phyloP scores from a whole-genome alignment of 768 basidiomycete species.

The Leccinum incarnatum region DNA sequence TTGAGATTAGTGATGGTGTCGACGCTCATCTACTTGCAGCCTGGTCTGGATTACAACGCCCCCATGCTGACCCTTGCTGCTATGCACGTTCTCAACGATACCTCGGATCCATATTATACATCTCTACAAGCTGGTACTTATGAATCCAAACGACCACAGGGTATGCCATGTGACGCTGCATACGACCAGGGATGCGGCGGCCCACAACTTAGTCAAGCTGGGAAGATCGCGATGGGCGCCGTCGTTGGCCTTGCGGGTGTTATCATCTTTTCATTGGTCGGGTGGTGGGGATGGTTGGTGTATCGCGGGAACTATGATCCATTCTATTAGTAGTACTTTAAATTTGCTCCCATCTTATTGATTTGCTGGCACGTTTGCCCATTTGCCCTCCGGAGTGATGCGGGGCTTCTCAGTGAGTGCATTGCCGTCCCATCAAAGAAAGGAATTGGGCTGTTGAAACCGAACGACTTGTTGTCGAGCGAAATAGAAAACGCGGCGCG shows the following conservation, averaged over 20 bases:
- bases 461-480: too few relatives aligned
- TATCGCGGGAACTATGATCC: slow-evolving; percentile 23
- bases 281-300: slow-evolving; percentile 35
- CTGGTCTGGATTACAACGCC: slow-evolving; percentile 87
- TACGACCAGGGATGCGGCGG: slow-evolving; percentile 51
- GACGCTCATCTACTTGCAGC: slow-evolving; percentile 35
- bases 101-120: slow-evolving; percentile 76
- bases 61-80: slow-evolving; percentile 86
- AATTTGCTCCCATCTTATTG: background rate
- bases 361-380: background rate
- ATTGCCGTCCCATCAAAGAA: too few relatives aligned
- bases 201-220: slow-evolving; percentile 54
- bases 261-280: slow-evolving; percentile 46
- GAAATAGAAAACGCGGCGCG: too few relatives aligned
- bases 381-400: background rate
- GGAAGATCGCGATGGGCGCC: slow-evolving; percentile 68
- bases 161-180: slow-evolving; percentile 76
- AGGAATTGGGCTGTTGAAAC: too few relatives aligned
- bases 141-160: slow-evolving; percentile 55
- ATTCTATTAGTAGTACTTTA: slow-evolving; percentile 17
- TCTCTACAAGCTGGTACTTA: slow-evolving; percentile 67
- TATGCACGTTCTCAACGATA: slow-evolving; percentile 65
- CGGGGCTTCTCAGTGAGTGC: too few relatives aligned
- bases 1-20: background rate
- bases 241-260: slow-evolving; percentile 61